A percentile compares a stretch with the other conserved stretches of the same genome.
Conservation (phyloP, 345 rosid species). For the Moringa oleifera region DNA sequence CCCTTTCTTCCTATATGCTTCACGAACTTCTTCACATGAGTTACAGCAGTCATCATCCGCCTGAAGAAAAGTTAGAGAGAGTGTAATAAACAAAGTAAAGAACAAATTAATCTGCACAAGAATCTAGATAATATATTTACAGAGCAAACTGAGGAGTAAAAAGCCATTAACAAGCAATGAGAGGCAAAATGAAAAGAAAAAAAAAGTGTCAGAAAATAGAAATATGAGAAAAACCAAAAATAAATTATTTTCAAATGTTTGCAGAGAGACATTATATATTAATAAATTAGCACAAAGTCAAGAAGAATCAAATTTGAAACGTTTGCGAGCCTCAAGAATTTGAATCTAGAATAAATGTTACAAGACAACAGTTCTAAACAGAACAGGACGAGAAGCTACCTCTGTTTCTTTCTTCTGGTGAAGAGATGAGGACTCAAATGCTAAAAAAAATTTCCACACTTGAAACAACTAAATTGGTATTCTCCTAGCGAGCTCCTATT, state of each 20-base stretch:
- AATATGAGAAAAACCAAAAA: neutral
- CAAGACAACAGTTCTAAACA: neutral
- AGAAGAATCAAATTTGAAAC: neutral
- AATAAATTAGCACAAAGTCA: neutral
- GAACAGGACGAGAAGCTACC: neutral
- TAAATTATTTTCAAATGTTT: too few relatives aligned
- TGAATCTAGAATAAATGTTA: neutral
- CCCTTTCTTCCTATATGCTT: slow-evolving; percentile 82
- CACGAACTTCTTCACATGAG: slow-evolving; percentile 86
- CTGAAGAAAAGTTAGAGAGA: slow-evolving; percentile 23
- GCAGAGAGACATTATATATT: neutral
- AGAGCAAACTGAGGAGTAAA: neutral
- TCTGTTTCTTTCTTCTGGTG: too few relatives aligned
- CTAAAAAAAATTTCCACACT: too few relatives aligned
- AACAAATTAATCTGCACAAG: neutral
- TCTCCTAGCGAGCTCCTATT: too few relatives aligned
- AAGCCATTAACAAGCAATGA: neutral
- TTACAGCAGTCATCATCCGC: slow-evolving; percentile 83
- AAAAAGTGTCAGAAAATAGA: neutral
- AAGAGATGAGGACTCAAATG: too few relatives aligned
- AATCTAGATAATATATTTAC: too few relatives aligned
- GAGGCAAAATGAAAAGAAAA: neutral
- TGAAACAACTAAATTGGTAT: too few relatives aligned
- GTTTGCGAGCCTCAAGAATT: neutral
- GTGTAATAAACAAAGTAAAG: too few relatives aligned